phyloP scores from a whole-genome alignment of 495 filamentous ascomycete genomes.

The Chaetomidium leptoderma region DNA sequence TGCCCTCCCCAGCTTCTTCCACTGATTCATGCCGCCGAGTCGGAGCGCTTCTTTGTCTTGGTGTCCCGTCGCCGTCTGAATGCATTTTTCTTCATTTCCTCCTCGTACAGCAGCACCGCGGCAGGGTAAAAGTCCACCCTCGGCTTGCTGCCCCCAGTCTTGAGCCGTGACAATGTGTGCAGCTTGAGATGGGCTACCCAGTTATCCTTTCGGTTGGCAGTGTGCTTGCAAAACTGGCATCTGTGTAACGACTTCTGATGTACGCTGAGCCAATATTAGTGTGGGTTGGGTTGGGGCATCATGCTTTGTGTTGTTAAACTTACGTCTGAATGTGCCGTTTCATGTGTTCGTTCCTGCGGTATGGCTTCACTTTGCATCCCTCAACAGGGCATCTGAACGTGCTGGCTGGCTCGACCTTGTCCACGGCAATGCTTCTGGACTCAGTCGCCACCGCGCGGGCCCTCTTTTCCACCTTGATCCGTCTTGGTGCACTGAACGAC shows the following conservation, averaged over 20 bases:
- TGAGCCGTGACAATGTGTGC: background rate
- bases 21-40: background rate
- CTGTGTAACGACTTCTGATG: background rate
- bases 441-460: background rate
- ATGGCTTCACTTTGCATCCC: slow-evolving; percentile 41
- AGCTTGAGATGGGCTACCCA: slow-evolving; percentile 30
- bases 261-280: too few relatives aligned
- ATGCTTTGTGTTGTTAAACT: slow-evolving; percentile 13
- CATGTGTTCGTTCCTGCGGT: slow-evolving; percentile 60
- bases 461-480: slow-evolving; percentile 9
- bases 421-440: slow-evolving; percentile 18
- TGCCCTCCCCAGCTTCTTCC: background rate
- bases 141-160: background rate
- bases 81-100: background rate
- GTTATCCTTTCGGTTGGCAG: slow-evolving; percentile 60
- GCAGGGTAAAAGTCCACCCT: background rate
- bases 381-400: slow-evolving; percentile 4
- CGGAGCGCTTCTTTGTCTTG: background rate
- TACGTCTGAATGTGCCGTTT: slow-evolving; percentile 59
- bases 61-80: background rate
- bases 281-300: too few relatives aligned
- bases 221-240: slow-evolving; percentile 39
- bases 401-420: slow-evolving; percentile 24
- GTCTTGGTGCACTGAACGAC: background rate
- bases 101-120: background rate